phyloP scores from a whole-genome alignment of 768 basidiomycete genomes.

The Russula olivacea region DNA sequence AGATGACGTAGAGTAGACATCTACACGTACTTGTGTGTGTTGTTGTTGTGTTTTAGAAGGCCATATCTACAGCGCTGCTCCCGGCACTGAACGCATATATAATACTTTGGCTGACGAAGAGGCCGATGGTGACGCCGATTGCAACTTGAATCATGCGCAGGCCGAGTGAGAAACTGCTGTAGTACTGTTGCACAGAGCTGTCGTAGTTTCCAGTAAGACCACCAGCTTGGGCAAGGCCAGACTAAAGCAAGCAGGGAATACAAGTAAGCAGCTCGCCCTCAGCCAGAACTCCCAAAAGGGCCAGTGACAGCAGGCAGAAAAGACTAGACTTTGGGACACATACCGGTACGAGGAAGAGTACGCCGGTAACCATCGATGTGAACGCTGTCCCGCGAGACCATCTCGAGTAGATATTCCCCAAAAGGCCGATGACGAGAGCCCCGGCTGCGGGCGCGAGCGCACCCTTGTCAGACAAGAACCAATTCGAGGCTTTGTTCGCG shows the following conservation, averaged over 20 bases:
- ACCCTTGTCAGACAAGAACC: constrained; percentile 56
- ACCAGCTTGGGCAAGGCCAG: constrained; percentile 70
- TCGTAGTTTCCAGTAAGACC: constrained; percentile 57
- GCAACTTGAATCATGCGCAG: constrained; percentile 80
- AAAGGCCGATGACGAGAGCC: constrained; percentile 69
- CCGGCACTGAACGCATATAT: constrained; percentile 72
- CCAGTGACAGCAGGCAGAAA: neutral
- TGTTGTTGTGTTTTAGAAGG: constrained; percentile 41
- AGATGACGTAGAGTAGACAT: constrained; percentile 20
- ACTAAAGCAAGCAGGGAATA: constrained; percentile 38
- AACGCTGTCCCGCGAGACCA: constrained; percentile 75
- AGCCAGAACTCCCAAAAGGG: neutral
- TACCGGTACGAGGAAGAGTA: constrained; percentile 85
- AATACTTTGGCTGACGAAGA: constrained; percentile 74
- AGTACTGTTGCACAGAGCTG: constrained; percentile 62
- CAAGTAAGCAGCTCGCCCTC: constrained; percentile 10
- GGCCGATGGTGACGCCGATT: constrained; percentile 77
- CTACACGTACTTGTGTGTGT: neutral
- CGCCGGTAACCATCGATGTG: constrained; percentile 88
- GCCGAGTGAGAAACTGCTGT: constrained; percentile 72
- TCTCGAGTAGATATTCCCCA: constrained; percentile 79
- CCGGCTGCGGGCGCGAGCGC: constrained; percentile 76
- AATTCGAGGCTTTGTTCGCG: constrained; percentile 58
- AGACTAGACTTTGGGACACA: constrained; percentile 30
- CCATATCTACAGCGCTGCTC: constrained; percentile 70